Evolutionary conservation across 1,284 basidiomycete species (phyloP), one percentile per base, ranked within the genome.

Genomic region (Phlebopus sp.): DNA sequence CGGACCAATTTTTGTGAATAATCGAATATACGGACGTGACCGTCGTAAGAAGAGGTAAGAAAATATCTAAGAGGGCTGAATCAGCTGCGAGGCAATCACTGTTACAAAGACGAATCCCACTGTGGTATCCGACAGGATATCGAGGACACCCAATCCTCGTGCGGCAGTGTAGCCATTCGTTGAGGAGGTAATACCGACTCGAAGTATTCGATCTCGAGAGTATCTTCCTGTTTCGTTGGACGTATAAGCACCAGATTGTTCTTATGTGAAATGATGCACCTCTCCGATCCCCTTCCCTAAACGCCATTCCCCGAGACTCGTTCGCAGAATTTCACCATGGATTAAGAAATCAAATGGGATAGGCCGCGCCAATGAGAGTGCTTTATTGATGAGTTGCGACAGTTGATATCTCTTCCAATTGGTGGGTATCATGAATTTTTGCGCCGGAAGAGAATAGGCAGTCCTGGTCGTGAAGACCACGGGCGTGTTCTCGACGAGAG

Each of bases 371-470:
- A 92, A 79, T 1, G 80, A 78, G 14, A 99, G 76, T 1, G 96
- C 90, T 63, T 97, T 96, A 75, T 99, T 99, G 56, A 99, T 86
- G 40, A 98, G 84, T 55, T 97, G 94, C 0, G 95, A 98, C n/a
- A 99, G 86, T 63, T 98, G 96, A 65, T 90, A 97, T 14, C 95
- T 85, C 48, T 81, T 82, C 95, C 95, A 99, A 66, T 82, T 76
- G 1, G 84, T 75, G 0, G 96, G 96, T 19, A 99, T 89, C 82
- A 98, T 88, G 67, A 95, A 98, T 61, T 93, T 95, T 64, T 93
- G 90, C 1, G 84, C 76, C 0, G 95, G 96, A 19, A 99, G 82
- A 11, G 82, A 78, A 69, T 95, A 92, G 1, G 75, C 69, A 0
- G 88, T 87, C 51, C 87, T 78, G 0, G 94, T 97, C 36, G 80